Evolutionary conservation across 2,329 filamentous ascomycete genomes (phyloP).

Genomic region (Botrytis sinoallii): DNA sequence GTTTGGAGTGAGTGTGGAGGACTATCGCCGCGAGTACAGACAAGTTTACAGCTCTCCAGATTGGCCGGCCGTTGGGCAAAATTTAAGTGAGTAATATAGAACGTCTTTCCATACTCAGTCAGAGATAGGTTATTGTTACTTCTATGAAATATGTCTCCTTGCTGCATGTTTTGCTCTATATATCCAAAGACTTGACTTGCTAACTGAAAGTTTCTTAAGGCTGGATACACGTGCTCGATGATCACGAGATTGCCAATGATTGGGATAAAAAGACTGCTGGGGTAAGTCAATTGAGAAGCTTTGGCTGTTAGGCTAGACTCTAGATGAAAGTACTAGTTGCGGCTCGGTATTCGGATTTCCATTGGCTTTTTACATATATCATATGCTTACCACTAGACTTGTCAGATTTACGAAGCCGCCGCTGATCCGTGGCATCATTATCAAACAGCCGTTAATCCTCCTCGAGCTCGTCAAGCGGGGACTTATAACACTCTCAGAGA

Average conservation of each 20-base stretch:
- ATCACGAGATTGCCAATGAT: conserved; percentile 95
- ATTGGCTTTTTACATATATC: not conserved
- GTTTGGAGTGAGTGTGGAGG: conserved; percentile 66
- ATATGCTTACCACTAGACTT: not conserved
- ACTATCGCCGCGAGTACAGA: conserved; percentile 88
- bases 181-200: not conserved
- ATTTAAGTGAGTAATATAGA: conserved; percentile 56
- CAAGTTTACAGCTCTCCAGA: conserved; percentile 95
- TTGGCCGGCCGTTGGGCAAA: conserved; percentile 71
- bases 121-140: not conserved
- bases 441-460: conserved; percentile 81
- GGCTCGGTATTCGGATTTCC: not conserved
- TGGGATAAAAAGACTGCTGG: conserved; percentile 82
- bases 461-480: conserved; percentile 54
- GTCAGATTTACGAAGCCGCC: conserved; percentile 39
- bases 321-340: not conserved
- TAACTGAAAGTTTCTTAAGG: not conserved
- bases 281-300: conserved; percentile 53
- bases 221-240: conserved; percentile 95
- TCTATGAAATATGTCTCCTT: not conserved
- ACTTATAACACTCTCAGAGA: conserved; percentile 40
- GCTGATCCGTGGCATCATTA: conserved; percentile 73
- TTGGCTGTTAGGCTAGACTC: conserved; percentile 21
- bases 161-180: not conserved
- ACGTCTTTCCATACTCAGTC: not conserved